These are phyloP conservation scores for Mentha longifolia DNA, from an alignment of 257 asterid species.

Conservation along the genomic window DNA sequence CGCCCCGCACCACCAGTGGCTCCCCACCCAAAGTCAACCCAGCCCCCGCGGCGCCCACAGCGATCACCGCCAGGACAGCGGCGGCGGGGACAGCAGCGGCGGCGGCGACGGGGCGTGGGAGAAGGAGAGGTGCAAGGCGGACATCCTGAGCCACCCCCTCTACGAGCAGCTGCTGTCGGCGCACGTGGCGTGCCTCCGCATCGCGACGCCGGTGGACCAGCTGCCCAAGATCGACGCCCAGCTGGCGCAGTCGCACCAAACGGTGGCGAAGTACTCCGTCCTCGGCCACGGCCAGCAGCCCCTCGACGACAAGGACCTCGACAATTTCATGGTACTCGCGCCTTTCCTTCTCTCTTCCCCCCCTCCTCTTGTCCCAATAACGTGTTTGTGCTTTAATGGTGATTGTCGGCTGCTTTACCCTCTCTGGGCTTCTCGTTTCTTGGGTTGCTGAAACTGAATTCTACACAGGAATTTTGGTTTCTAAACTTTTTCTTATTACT, in stretches of 20 bases:
- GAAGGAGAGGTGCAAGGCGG: constrained; percentile 78
- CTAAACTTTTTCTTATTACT: neutral
- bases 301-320: constrained; percentile 81
- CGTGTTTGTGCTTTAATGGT: neutral
- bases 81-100: constrained; percentile 30
- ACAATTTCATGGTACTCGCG: constrained; percentile 80
- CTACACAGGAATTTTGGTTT: neutral
- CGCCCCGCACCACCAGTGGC: constrained; percentile 53
- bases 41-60: constrained; percentile 31
- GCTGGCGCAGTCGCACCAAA: constrained; percentile 82
- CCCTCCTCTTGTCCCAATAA: neutral
- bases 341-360: neutral
- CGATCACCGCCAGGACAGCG: constrained; percentile 39
- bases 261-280: constrained; percentile 78
- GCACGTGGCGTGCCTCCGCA: constrained; percentile 87
- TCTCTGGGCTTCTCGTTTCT: neutral
- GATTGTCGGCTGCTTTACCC: neutral
- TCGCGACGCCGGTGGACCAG: constrained; percentile 96
- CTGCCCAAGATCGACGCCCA: constrained; percentile 92
- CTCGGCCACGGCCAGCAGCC: constrained; percentile 64
- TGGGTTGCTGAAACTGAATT: constrained; percentile 14
- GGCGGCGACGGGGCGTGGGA: constrained; percentile 54
- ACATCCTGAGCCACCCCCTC: constrained; percentile 71
- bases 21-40: constrained; percentile 48
- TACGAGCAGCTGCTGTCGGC: constrained; percentile 87